Evolutionary conservation across 768 basidiomycete species (phyloP).

Genomic region (Collybia mongolica): DNA sequence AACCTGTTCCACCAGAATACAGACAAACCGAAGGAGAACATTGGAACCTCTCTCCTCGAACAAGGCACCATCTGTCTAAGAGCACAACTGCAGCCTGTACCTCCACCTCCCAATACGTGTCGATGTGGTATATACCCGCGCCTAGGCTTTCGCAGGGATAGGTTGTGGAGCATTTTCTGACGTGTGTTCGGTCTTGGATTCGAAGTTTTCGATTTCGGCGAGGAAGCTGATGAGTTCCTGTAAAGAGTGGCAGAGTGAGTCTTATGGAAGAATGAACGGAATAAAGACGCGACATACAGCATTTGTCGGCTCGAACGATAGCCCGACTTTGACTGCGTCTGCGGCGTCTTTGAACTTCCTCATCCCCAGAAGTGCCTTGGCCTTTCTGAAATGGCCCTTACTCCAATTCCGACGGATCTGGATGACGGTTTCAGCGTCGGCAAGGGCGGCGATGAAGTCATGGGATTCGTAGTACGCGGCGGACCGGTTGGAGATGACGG

Average conservation of each 20-base stretch:
- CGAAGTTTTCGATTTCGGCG: constrained; percentile 17
- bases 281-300: constrained; percentile 23
- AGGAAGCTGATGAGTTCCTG: constrained; percentile 18
- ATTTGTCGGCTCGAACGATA: constrained; percentile 75
- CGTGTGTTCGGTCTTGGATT: not conserved
- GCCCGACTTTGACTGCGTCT: constrained; percentile 77
- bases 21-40: too few species aligned
- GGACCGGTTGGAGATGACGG: constrained; percentile 88
- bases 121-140: too few species aligned
- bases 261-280: not conserved
- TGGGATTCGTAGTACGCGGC: constrained; percentile 79
- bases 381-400: constrained; percentile 95
- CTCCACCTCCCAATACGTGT: too few species aligned
- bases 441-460: constrained; percentile 75
- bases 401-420: constrained; percentile 84
- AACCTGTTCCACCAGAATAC: not conserved
- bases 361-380: constrained; percentile 82
- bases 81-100: too few species aligned
- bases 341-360: constrained; percentile 69
- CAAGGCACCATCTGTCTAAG: too few species aligned
- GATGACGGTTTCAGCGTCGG: constrained; percentile 91
- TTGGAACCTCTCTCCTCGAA: too few species aligned
- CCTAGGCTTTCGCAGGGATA: too few species aligned
- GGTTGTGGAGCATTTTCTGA: too few species aligned
- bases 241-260: not conserved